A percentile compares a stretch with the other conserved stretches of the same genome.
These are phyloP conservation scores for Wickerhamomyces ciferrii DNA, from an alignment of 805 yeast genomes.

Conservation along the genomic window DNA sequence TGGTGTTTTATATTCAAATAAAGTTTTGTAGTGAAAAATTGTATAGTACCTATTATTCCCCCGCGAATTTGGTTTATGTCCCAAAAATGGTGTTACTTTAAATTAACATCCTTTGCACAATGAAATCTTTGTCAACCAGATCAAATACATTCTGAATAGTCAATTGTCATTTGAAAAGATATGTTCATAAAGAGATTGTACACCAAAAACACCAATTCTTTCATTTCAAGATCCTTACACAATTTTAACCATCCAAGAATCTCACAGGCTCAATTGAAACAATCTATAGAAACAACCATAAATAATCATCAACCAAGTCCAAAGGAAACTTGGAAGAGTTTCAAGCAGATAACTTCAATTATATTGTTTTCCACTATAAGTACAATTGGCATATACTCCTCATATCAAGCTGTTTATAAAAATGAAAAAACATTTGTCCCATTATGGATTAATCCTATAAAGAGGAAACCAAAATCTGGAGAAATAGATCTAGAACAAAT, in stretches of 20 bases:
- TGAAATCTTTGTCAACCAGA: too few species aligned
- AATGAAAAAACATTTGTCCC: conserved; percentile 17
- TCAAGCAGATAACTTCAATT: background rate
- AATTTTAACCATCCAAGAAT: background rate
- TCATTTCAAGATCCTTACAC: background rate
- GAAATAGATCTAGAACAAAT: conserved; percentile 15
- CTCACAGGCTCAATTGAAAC: background rate
- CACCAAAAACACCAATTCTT: background rate
- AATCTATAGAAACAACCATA: background rate
- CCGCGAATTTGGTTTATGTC: too few species aligned
- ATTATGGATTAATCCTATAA: conserved; percentile 13
- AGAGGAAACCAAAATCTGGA: conserved; percentile 5
- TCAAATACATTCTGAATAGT: too few species aligned
- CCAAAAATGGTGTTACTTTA: too few species aligned
- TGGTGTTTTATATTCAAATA: too few species aligned
- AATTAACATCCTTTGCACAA: too few species aligned
- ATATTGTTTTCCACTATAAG: conserved; percentile 1
- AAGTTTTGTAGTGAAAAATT: too few species aligned
- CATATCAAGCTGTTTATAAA: conserved; percentile 11
- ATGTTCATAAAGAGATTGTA: background rate
- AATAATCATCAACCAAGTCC: background rate
- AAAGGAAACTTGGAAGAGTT: background rate
- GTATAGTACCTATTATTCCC: too few species aligned
- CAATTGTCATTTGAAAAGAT: background rate
- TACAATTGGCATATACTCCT: conserved; percentile 12